Evolutionary conservation across 1,139 yeast genomes (phyloP), one percentile per base, ranked within the genome.

Genomic region (Pichia sp.): DNA sequence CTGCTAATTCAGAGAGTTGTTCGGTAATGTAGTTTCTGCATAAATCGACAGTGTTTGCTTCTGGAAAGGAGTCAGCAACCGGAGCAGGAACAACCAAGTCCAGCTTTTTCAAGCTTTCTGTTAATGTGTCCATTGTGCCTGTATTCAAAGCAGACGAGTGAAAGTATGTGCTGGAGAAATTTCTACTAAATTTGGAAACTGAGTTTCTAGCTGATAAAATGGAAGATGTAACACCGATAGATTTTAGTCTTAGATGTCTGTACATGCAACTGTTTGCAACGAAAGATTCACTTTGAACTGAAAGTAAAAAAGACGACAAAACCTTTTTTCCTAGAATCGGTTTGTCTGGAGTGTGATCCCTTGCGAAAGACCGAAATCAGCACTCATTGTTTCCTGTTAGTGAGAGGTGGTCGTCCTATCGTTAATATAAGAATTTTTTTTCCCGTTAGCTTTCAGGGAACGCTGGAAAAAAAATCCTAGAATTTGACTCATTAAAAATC

Each of bases 11-110:
- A 60, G 87, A 77, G 59, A 93, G 79, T 70, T 92, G 93, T 58
- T 81, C 79, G 51, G 97, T 76, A 69, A 95, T 89, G 72, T 89
- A 90, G 70, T 90, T 88, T 77, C 98, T 87, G 78, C 87, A 82
- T 45, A 89, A 77, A 67, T 90, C 97, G 60, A 84, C 81, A 5
- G 90, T 84, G 70, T 88, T 90, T 68, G 75, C 76, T 51, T 79
- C 81, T n/a, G 96, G 95, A 64, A 73, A 78, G 0, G 96, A 83
- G 46, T 77, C 80, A 44, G 76, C 76, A 57, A 67, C 70, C 1
- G 62, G 31, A 7, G 65, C 64, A 40, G 77, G 77, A n/a, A 65
- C 57, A 40, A 64, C 56, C 53, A 74, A 59, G 13, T 72, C 65
- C 49, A 74, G 62, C 49, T 67, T 62, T 49, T 64, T 58, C 32